Conservation (phyloP, 2,329 filamentous ascomycete genomes). For the Fusarium bactridioides region DNA sequence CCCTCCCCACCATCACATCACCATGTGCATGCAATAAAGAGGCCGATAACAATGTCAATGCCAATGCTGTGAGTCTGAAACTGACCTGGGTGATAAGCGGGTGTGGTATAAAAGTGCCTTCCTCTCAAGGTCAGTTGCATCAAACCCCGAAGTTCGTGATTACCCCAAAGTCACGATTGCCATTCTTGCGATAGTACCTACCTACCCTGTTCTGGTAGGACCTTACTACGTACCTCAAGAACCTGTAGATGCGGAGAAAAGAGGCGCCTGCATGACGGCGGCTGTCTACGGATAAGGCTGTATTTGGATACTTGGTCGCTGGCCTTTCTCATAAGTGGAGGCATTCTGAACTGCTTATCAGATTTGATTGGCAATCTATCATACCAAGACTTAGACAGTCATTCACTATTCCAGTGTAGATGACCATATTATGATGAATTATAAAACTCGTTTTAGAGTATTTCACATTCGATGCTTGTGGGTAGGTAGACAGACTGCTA, state of each 20-base stretch:
- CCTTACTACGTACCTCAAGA: not conserved
- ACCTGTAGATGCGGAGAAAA: not conserved
- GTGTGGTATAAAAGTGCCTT: slow-evolving; percentile 15
- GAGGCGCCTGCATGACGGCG: not conserved
- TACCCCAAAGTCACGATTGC: not conserved
- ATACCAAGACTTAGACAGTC: not conserved
- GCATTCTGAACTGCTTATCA: not conserved
- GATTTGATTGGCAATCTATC: not conserved
- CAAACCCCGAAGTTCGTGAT: slow-evolving; percentile 8
- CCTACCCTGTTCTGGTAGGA: not conserved
- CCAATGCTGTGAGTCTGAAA: not conserved
- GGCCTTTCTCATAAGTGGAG: not conserved
- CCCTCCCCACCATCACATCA: not conserved
- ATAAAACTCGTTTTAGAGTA: not conserved
- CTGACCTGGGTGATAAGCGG: not conserved
- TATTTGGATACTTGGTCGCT: not conserved
- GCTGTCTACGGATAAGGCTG: not conserved
- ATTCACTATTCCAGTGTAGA: not conserved
- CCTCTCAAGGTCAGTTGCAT: slow-evolving; percentile 26
- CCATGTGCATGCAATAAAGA: not conserved
- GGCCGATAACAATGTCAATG: not conserved
- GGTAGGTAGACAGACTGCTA: not conserved
- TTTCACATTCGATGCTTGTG: not conserved
- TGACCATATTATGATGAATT: not conserved
- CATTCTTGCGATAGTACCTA: not conserved